Conservation (phyloP, 345 rosid species). For the Sonneratia caseolaris region DNA sequence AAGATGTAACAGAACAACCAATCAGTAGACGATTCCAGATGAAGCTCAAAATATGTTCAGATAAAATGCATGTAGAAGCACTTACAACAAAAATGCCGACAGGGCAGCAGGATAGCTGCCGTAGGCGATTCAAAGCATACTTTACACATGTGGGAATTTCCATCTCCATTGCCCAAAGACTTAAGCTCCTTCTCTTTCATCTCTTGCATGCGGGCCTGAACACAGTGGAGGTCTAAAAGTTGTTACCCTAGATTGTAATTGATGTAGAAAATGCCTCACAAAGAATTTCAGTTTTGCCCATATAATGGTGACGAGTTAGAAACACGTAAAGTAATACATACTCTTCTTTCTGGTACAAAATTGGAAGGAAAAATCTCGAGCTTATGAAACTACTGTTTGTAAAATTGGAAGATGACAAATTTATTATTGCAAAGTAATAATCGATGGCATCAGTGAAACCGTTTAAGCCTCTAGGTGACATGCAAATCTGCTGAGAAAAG, state of each 20-base stretch:
- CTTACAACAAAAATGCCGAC: constrained; percentile 99
- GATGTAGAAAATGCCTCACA: background rate
- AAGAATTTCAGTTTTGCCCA: background rate
- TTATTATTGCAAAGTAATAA: background rate
- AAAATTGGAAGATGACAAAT: background rate
- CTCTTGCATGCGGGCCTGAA: constrained; percentile 94
- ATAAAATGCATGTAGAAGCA: constrained; percentile 8
- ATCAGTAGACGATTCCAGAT: background rate
- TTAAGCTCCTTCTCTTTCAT: constrained; percentile 92
- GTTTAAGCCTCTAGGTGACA: too few relatives aligned
- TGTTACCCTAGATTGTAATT: background rate
- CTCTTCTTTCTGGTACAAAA: too few relatives aligned
- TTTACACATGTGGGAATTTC: constrained; percentile 90
- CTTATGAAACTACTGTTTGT: too few relatives aligned
- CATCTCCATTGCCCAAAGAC: constrained; percentile 60
- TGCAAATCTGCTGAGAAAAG: background rate
- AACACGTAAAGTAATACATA: too few relatives aligned
- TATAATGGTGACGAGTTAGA: too few relatives aligned
- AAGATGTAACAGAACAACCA: background rate
- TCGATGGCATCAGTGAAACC: background rate
- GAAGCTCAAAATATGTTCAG: background rate
- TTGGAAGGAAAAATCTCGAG: too few relatives aligned
- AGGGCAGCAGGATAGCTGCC: constrained; percentile 95
- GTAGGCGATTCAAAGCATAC: constrained; percentile 93
- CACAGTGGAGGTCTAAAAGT: background rate